Base-by-base conservation (phyloP, 2,329 filamentous ascomycete species). In the Colletotrichum endophyticum region DNA sequence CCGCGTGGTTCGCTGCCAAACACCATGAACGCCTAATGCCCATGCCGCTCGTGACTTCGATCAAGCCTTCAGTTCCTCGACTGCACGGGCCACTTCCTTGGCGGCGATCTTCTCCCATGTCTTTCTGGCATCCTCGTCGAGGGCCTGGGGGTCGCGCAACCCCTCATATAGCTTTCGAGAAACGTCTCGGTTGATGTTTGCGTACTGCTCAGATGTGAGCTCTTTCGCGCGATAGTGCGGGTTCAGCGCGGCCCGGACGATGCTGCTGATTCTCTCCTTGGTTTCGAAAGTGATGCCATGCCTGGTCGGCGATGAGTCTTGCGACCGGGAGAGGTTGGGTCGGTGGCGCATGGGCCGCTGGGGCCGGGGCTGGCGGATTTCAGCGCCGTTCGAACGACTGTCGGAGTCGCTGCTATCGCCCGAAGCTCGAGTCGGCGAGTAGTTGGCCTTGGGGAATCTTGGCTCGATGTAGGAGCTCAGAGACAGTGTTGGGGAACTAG, bases 141-240 rank as follows among this genome's bases (percentile, higher is more conserved):
- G 89, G 28, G 88, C 85, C 25, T 89, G 85, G 16, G 89, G 88
- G 77, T 89, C 87, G 64, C 88, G 87, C 62, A 91, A 88, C 77
- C 92, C 90, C 78, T 92, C 95, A 85, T 99, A 99, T 75, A 99
- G 88, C 86, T 94, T 95, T 74, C 95, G 94, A 57, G 95, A 98
- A 39, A 99, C 93, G 76, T 94, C 94, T 78, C 96, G 93, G 83
- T 99, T 99, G 85, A 99, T 98, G 73, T 92, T 92, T 4, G 95
- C 96, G 84, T 98, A 99, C 84, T 98, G 94, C 76, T 98, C 95
- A 79, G 96, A 95, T 22, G 93, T 95, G 77, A 99, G 90, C 56
- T 76, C 77, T 80, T 94, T 93, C 57, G 94, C 94, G 78, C 93
- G 91, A 88, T 96, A 99, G 79, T 95, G 91, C 36, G 96, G 95